Evolutionary conservation across 2,329 filamentous ascomycete genomes (phyloP).

Genomic region (Chalara sp.): DNA sequence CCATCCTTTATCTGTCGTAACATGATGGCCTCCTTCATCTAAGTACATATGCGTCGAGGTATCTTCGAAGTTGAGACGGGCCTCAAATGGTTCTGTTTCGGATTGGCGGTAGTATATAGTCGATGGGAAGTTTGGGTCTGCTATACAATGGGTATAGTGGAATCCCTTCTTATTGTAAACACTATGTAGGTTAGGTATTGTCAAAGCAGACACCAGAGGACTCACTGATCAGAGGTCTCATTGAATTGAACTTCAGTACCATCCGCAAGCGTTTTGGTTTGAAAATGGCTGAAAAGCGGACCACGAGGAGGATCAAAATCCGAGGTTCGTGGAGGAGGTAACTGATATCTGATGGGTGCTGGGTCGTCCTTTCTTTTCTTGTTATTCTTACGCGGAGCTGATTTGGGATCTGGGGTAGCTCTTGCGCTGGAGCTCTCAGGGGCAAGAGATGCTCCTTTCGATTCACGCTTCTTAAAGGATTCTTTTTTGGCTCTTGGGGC

Average conservation of each 20-base stretch:
- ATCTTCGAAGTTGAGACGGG: conserved; percentile 90
- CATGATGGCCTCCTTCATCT: conserved; percentile 64
- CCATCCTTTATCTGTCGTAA: conserved; percentile 90
- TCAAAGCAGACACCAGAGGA: conserved; percentile 7
- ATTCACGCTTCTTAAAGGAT: conserved; percentile 60
- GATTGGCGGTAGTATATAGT: conserved; percentile 85
- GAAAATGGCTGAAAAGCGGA: conserved; percentile 49
- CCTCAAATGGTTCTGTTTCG: conserved; percentile 74
- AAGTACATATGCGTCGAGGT: conserved; percentile 80
- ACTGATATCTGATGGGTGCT: conserved; percentile 53
- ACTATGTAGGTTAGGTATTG: conserved; percentile 28
- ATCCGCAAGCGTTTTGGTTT: conserved; percentile 43
- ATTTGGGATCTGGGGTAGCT: conserved; percentile 51
- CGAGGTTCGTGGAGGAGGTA: conserved; percentile 53
- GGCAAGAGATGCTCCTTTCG: conserved; percentile 39
- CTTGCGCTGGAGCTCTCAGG: conserved; percentile 41
- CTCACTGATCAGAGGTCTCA: conserved; percentile 60
- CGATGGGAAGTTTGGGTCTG: conserved; percentile 79
- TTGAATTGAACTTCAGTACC: conserved; percentile 50
- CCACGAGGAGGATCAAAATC: conserved; percentile 56
- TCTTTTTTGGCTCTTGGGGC: conserved; percentile 54
- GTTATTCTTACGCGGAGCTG: conserved; percentile 21
- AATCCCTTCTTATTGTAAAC: conserved; percentile 67
- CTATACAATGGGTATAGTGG: conserved; percentile 85
- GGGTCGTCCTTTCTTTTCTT: conserved; percentile 32